phyloP scores from a whole-genome alignment of 2,329 filamentous ascomycete genomes.

The Magnaporthiopsis incrustans region DNA sequence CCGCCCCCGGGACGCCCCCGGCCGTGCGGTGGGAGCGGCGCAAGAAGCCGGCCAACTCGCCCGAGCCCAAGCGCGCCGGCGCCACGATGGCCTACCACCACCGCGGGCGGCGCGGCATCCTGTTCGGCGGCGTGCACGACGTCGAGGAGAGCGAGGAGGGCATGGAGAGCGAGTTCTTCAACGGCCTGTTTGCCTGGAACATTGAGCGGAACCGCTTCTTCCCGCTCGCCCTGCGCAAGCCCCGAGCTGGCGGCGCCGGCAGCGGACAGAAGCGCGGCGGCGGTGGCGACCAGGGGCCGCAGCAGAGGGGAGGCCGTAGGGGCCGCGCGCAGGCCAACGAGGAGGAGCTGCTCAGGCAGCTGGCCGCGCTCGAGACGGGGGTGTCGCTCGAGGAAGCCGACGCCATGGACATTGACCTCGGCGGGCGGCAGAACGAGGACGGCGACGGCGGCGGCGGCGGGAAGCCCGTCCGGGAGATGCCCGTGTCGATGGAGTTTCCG shows the following conservation, averaged over 20 bases:
- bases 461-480: constrained; percentile 52
- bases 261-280: constrained; percentile 24
- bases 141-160: constrained; percentile 87
- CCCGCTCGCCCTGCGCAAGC: constrained; percentile 67
- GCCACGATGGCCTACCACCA: constrained; percentile 93
- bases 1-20: constrained; percentile 56
- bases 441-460: constrained; percentile 34
- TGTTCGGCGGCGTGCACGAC: constrained; percentile 92
- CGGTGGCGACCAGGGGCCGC: constrained; percentile 30
- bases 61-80: constrained; percentile 75
- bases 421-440: constrained; percentile 26
- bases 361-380: constrained; percentile 77
- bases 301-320: constrained; percentile 47
- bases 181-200: constrained; percentile 86
- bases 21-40: constrained; percentile 83
- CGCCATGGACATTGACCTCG: constrained; percentile 35
- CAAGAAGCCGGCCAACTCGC: constrained; percentile 85
- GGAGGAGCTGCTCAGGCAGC: constrained; percentile 78
- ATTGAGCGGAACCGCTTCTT: constrained; percentile 94
- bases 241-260: constrained; percentile 37
- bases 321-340: constrained; percentile 84
- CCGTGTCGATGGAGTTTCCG: constrained; percentile 72
- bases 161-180: constrained; percentile 97
- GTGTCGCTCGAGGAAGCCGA: constrained; percentile 49
- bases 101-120: constrained; percentile 64